phyloP scores from a whole-genome alignment of 1,284 basidiomycete genomes.

The Melampsora americana region DNA sequence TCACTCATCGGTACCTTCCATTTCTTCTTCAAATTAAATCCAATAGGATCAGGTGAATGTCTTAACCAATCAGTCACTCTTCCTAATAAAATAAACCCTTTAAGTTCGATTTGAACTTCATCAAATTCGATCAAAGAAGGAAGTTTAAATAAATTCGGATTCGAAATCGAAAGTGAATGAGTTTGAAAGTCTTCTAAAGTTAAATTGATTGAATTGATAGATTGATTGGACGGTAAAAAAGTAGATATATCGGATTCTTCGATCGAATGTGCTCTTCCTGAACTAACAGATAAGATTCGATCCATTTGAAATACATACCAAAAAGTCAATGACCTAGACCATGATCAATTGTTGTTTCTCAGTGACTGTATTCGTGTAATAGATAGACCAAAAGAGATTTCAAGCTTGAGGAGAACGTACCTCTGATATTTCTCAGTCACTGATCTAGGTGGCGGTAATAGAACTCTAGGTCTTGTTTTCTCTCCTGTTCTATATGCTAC shows the following conservation, averaged over 20 bases:
- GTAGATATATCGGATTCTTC: slow-evolving; percentile 32
- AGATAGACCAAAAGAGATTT: neutral
- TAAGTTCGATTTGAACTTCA: slow-evolving; percentile 36
- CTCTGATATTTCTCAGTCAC: slow-evolving; percentile 24
- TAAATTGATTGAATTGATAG: slow-evolving; percentile 1
- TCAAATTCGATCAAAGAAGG: slow-evolving; percentile 29
- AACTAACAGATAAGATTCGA: slow-evolving; percentile 25
- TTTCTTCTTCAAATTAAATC: slow-evolving; percentile 33
- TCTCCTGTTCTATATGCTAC: slow-evolving; percentile 12
- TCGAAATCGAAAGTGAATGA: slow-evolving; percentile 22
- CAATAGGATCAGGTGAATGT: slow-evolving; percentile 29
- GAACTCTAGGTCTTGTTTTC: slow-evolving; percentile 18
- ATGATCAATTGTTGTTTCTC: too few relatives aligned
- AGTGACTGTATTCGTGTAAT: neutral
- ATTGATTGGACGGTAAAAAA: slow-evolving; percentile 26
- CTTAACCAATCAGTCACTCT: slow-evolving; percentile 35
- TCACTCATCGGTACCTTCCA: slow-evolving; percentile 12
- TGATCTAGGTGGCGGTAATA: slow-evolving; percentile 11
- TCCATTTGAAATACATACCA: slow-evolving; percentile 39
- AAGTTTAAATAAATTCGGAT: slow-evolving; percentile 31
- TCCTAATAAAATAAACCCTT: slow-evolving; percentile 28
- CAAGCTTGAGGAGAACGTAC: slow-evolving; percentile 1
- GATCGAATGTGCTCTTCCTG: slow-evolving; percentile 36
- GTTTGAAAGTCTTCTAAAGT: slow-evolving; percentile 5
- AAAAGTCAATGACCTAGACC: slow-evolving; percentile 27